Conservation (phyloP, 2,329 filamentous ascomycete species). For the Zymoseptoria passerinii region DNA sequence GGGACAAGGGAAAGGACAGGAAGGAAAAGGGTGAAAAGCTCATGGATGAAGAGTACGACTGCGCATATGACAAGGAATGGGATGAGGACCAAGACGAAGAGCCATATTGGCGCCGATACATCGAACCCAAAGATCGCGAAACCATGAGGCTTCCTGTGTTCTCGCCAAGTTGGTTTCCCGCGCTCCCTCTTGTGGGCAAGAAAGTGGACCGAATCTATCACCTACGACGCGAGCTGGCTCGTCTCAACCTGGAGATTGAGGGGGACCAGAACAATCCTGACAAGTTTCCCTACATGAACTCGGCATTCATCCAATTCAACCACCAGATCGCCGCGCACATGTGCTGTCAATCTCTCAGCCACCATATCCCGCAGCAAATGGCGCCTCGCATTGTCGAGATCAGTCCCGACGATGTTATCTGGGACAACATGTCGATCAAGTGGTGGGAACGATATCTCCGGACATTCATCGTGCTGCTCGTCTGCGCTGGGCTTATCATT, state of each 20-base stretch:
- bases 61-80: conserved; percentile 55
- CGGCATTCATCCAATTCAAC: conserved; percentile 97
- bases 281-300: conserved; percentile 84
- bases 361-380: conserved; percentile 92
- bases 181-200: conserved; percentile 68
- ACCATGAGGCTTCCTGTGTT: conserved; percentile 68
- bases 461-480: conserved; percentile 53
- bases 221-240: conserved; percentile 76
- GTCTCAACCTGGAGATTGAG: conserved; percentile 86
- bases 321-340: conserved; percentile 96
- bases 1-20: conserved; percentile 2
- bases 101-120: conserved; percentile 72
- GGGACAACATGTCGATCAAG: conserved; percentile 92
- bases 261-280: conserved; percentile 79
- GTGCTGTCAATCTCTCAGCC: conserved; percentile 86
- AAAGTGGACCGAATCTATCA: conserved; percentile 95
- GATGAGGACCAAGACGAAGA: conserved; percentile 54
- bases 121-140: conserved; percentile 73
- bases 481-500: conserved; percentile 68
- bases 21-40: conserved; percentile 15
- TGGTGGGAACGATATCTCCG: conserved; percentile 89
- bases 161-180: conserved; percentile 60
- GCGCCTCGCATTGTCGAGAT: conserved; percentile 87
- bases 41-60: conserved; percentile 45
- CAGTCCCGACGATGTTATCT: conserved; percentile 82